Conservation (phyloP, 306 rosid species). For the Casuarina cunninghamiana region DNA sequence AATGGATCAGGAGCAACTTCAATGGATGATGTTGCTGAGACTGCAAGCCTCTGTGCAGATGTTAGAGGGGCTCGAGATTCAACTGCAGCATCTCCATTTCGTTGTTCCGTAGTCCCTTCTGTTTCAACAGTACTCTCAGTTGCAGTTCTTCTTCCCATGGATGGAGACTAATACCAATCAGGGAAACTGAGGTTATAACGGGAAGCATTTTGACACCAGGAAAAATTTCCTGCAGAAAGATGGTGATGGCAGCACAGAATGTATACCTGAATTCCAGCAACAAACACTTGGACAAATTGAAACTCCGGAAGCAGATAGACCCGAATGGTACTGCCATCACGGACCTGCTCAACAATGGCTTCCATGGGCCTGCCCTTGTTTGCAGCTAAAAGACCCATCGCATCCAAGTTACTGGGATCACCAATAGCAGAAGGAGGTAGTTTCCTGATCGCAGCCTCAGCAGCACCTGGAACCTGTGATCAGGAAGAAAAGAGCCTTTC, state of each 20-base stretch:
- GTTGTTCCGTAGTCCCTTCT: slow-evolving; percentile 49
- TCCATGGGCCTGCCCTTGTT: slow-evolving; percentile 87
- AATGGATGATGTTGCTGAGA: slow-evolving; percentile 50
- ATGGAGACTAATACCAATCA: slow-evolving; percentile 63
- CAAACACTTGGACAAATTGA: slow-evolving; percentile 91
- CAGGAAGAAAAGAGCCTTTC: slow-evolving; percentile 24
- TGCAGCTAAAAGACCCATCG: slow-evolving; percentile 70
- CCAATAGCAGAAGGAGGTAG: slow-evolving; percentile 92
- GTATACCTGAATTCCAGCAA: slow-evolving; percentile 90
- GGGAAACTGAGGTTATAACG: slow-evolving; percentile 8
- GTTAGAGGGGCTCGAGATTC: slow-evolving; percentile 79
- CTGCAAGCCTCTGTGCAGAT: slow-evolving; percentile 93
- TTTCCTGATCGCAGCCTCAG: slow-evolving; percentile 70
- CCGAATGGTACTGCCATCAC: slow-evolving; percentile 88
- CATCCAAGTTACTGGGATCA: slow-evolving; percentile 80
- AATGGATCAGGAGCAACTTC: slow-evolving; percentile 78
- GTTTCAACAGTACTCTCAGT: slow-evolving; percentile 57
- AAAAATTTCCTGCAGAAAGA: background rate
- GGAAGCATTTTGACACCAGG: background rate
- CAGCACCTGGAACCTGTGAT: slow-evolving; percentile 76
- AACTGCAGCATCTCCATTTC: slow-evolving; percentile 65
- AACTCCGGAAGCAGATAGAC: slow-evolving; percentile 85
- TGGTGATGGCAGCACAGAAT: slow-evolving; percentile 9
- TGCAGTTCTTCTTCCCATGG: slow-evolving; percentile 86
- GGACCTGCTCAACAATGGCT: slow-evolving; percentile 90